Base-by-base conservation (phyloP, 2,329 filamentous ascomycete genomes). In the Mycosphaerella arachidis region DNA sequence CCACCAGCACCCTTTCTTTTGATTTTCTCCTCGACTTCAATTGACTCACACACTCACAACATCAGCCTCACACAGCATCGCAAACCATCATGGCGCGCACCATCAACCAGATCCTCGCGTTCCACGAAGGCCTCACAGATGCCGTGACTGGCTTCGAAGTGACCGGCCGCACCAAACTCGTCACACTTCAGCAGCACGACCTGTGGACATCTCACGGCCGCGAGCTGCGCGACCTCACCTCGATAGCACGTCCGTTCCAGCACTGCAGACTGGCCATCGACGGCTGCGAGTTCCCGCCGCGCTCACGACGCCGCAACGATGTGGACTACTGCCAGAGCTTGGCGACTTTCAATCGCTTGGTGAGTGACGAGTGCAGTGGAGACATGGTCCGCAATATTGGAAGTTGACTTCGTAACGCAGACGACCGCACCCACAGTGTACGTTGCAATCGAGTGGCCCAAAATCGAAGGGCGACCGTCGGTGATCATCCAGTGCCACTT, bases 351-450 rank as follows among this genome's bases (percentile, higher is more conserved):
- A 43, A 46, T 37, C 53, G 37, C 18, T 18, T 46, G 37, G 35
- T 45, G 33, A 20, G 52, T 48, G 13, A 24, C 10, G 48, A 24
- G 7, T n/a, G n/a, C 6, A 12, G 9, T 48, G 40, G 18, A 16
- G 4, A 59, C 56, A 40, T 45, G 55, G 24, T 24, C 59, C 29
- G 61, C 60, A 53, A 55, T 24, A 24, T 24, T 24, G 58, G 45
- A 8, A 43, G 40, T 13, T 43, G 16, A 27, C 31, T 51, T 30
- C 10, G 13, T 7, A 10, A 18, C 35, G 16, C 46, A 58, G 57
- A 57, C 64, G 27, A 61, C 56, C 6, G 55, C 60, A 31, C 64
- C 64, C 1, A 53, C 53, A 6, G 29, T 63, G 0, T 40, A 60
- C 1, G 24, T 66, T 9, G 58, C 64, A 54, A 29, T 45, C 33